phyloP scores from a whole-genome alignment of 495 filamentous ascomycete genomes.

The Annulohypoxylon nitens region DNA sequence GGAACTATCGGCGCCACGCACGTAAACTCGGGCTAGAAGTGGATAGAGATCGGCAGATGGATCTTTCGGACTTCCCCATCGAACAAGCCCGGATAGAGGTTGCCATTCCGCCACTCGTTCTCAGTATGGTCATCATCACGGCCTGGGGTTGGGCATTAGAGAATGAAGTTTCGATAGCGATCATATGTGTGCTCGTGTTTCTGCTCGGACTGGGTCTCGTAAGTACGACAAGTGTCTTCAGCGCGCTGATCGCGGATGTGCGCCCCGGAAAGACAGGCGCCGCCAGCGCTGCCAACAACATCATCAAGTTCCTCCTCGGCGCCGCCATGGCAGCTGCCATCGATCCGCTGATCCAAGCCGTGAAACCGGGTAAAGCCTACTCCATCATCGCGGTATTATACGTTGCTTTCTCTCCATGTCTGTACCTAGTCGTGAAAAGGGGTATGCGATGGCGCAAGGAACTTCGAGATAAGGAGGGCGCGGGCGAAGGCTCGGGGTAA shows the following conservation, averaged over 20 bases:
- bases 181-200: slow-evolving; percentile 69
- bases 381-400: slow-evolving; percentile 72
- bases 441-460: slow-evolving; percentile 47
- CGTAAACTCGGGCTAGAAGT: slow-evolving; percentile 58
- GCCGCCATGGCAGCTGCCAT: slow-evolving; percentile 74
- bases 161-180: slow-evolving; percentile 55
- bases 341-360: slow-evolving; percentile 70
- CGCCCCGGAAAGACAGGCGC: slow-evolving; percentile 64
- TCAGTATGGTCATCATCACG: slow-evolving; percentile 59
- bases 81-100: slow-evolving; percentile 71
- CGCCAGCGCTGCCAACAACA: slow-evolving; percentile 75
- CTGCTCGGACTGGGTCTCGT: slow-evolving; percentile 69
- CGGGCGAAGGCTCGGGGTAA: slow-evolving; percentile 20
- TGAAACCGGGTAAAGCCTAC: slow-evolving; percentile 78
- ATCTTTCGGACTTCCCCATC: slow-evolving; percentile 72
- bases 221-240: slow-evolving; percentile 69
- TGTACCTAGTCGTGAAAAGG: slow-evolving; percentile 48
- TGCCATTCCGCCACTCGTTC: slow-evolving; percentile 61
- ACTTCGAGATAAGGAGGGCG: slow-evolving; percentile 46
- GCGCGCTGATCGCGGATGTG: slow-evolving; percentile 55
- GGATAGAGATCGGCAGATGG: slow-evolving; percentile 61
- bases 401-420: slow-evolving; percentile 61
- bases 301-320: slow-evolving; percentile 73
- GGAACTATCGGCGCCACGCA: slow-evolving; percentile 64
- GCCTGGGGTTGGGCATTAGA: slow-evolving; percentile 68